Evolutionary conservation across 2,329 filamentous ascomycete genomes (phyloP).

Genomic region (Xenoacremonium recifei): DNA sequence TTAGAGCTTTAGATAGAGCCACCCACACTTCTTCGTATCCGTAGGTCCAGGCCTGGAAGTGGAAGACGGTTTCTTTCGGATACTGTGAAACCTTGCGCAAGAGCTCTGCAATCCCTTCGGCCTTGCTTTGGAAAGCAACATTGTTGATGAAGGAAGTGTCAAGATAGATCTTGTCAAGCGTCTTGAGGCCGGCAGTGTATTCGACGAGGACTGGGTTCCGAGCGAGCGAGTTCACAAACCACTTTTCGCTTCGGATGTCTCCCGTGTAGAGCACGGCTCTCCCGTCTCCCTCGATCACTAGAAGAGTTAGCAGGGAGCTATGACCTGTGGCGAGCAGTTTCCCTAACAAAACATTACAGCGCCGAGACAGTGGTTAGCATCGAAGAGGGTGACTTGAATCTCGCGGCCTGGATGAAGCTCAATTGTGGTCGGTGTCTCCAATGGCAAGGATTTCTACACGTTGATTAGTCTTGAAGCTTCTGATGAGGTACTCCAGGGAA

Average conservation of each 20-base stretch:
- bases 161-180: conserved; percentile 79
- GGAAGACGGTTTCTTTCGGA: conserved; percentile 73
- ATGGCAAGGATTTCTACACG: conserved; percentile 76
- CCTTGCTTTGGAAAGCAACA: conserved; percentile 58
- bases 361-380: conserved; percentile 90
- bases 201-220: conserved; percentile 73
- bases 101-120: conserved; percentile 73
- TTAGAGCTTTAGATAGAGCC: conserved; percentile 68
- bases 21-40: conserved; percentile 90
- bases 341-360: conserved; percentile 79
- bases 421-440: conserved; percentile 75
- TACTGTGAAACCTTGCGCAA: conserved; percentile 66
- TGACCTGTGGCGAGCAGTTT: not conserved
- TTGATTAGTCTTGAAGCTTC: fast-evolving
- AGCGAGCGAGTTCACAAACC: conserved; percentile 75
- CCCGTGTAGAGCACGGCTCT: conserved; percentile 85
- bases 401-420: conserved; percentile 66
- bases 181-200: conserved; percentile 65
- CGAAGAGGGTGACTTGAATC: conserved; percentile 81
- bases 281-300: conserved; percentile 71
- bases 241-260: conserved; percentile 80
- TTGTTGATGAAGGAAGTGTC: conserved; percentile 73
- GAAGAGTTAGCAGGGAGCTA: not conserved
- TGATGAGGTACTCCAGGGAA: fast-evolving
- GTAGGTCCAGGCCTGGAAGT: conserved; percentile 88